Conservation (phyloP, 2,329 filamentous ascomycete species). For the Ascochyta rabiei region DNA sequence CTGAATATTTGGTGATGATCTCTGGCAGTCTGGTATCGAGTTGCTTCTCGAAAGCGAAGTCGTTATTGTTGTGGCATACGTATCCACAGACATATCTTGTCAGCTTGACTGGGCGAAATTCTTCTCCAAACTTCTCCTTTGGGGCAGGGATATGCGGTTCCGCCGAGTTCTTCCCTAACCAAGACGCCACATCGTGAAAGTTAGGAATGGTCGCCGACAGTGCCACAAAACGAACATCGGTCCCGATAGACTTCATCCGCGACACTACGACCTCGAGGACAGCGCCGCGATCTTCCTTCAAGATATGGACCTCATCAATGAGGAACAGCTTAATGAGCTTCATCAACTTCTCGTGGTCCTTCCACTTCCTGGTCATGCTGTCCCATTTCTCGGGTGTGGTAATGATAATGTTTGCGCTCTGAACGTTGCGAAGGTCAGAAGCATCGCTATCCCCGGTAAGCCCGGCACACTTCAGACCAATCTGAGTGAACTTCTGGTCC, state of each 20-base stretch:
- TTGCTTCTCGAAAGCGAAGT: conserved; percentile 76
- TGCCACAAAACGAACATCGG: conserved; percentile 78
- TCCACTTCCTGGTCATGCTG: conserved; percentile 85
- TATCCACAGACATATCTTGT: conserved; percentile 80
- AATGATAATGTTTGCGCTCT: conserved; percentile 79
- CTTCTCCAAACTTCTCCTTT: conserved; percentile 75
- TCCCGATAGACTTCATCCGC: conserved; percentile 81
- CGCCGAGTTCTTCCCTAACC: conserved; percentile 72
- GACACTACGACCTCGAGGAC: conserved; percentile 84
- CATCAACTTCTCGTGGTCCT: conserved; percentile 76
- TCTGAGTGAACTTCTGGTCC: conserved; percentile 71
- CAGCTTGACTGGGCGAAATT: conserved; percentile 78
- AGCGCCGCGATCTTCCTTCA: conserved; percentile 79
- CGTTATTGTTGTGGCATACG: conserved; percentile 63
- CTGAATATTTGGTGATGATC: conserved; percentile 69
- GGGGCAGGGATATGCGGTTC: conserved; percentile 68
- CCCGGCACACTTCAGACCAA: conserved; percentile 74
- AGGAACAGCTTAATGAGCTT: conserved; percentile 78
- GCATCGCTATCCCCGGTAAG: conserved; percentile 81
- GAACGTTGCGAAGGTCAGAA: conserved; percentile 69
- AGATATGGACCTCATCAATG: conserved; percentile 86
- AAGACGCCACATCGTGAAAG: conserved; percentile 76
- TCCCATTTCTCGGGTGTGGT: conserved; percentile 94
- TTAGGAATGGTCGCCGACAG: conserved; percentile 86
- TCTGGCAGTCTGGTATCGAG: conserved; percentile 70